Conservation (phyloP, 2,329 filamentous ascomycete species). For the Pseudocercospora fijiensis region DNA sequence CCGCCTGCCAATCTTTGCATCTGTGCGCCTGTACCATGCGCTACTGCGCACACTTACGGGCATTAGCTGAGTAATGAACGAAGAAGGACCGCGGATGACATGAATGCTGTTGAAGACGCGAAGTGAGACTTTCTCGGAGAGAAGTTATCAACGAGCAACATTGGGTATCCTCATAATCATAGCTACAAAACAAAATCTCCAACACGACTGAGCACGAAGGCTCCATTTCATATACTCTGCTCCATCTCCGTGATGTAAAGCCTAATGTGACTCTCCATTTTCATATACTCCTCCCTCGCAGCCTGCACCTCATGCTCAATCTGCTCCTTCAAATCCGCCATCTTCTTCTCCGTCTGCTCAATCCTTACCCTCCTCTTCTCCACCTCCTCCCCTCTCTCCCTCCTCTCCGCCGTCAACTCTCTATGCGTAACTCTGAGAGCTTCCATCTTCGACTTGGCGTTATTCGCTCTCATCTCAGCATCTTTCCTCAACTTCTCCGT, state of each 20-base stretch:
- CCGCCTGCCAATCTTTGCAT: no score
- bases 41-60: no score
- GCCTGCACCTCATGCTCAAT: slow-evolving; percentile 91
- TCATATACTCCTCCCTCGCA: slow-evolving; percentile 91
- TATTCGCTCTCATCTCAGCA: slow-evolving; percentile 75
- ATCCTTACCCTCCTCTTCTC: slow-evolving; percentile 89
- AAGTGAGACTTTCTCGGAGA: no score
- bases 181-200: neutral
- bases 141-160: neutral
- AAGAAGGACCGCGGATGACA: no score
- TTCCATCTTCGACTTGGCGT: slow-evolving; percentile 86
- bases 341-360: slow-evolving; percentile 99
- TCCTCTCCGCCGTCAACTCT: slow-evolving; percentile 77
- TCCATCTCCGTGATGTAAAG: slow-evolving; percentile 99
- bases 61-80: no score
- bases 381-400: slow-evolving; percentile 85
- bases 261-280: slow-evolving; percentile 96
- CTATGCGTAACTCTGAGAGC: slow-evolving; percentile 77
- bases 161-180: slow-evolving; percentile 14
- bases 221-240: slow-evolving; percentile 61
- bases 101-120: no score
- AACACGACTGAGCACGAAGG: neutral
- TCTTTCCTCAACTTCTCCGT: slow-evolving; percentile 80
- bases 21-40: no score
- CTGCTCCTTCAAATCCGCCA: slow-evolving; percentile 95